Evolutionary conservation across 805 yeast genomes (phyloP).

Genomic region (Myxozyma melibiosi): DNA sequence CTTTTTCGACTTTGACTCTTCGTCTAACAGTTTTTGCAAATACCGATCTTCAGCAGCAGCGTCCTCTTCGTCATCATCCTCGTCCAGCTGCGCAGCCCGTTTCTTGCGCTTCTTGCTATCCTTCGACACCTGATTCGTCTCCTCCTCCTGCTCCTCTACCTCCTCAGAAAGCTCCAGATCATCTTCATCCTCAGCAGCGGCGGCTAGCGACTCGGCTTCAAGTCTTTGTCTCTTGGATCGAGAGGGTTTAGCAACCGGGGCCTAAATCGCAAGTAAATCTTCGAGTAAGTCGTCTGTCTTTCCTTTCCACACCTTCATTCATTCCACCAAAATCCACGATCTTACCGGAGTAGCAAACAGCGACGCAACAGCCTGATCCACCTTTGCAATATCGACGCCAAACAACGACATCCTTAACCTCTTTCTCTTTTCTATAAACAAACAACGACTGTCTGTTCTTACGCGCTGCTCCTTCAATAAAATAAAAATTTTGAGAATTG

Average conservation of each 20-base stretch:
- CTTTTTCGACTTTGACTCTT: slow-evolving; percentile 4
- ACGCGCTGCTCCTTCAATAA: too few relatives aligned
- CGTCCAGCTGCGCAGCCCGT: slow-evolving; percentile 21
- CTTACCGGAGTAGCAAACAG: slow-evolving; percentile 24
- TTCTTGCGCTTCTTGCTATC: slow-evolving; percentile 27
- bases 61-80: slow-evolving; percentile 15
- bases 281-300: too few relatives aligned
- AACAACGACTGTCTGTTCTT: background rate
- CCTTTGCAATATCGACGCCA: slow-evolving; percentile 7
- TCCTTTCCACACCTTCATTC: background rate
- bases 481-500: too few relatives aligned
- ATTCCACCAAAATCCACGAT: background rate
- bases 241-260: slow-evolving; percentile 17
- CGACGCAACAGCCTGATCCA: slow-evolving; percentile 14
- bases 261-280: background rate
- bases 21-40: slow-evolving; percentile 21
- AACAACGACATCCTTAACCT: slow-evolving; percentile 18
- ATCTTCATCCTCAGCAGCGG: background rate
- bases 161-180: slow-evolving; percentile 11
- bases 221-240: slow-evolving; percentile 13
- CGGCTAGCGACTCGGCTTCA: slow-evolving; percentile 4
- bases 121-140: slow-evolving; percentile 13
- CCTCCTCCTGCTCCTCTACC: slow-evolving; percentile 17
- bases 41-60: slow-evolving; percentile 21
- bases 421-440: background rate